These are phyloP conservation scores for Metschnikowia continentalis DNA, from an alignment of 805 yeast genomes.

Conservation along the genomic window DNA sequence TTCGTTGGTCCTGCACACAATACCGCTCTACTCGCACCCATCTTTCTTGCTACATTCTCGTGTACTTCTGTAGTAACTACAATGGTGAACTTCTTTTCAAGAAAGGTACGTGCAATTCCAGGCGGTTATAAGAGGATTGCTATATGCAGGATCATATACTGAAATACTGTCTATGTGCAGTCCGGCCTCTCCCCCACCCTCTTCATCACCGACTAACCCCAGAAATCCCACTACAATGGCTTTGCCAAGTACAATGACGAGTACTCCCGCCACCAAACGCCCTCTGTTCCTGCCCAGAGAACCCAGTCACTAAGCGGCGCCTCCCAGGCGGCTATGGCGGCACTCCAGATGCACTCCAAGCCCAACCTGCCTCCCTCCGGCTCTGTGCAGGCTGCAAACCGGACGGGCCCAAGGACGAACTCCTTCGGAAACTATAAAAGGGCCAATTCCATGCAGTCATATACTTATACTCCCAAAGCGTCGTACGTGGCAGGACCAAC, in stretches of 20 bases:
- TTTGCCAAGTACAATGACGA: constrained; percentile 32
- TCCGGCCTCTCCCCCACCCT: neutral
- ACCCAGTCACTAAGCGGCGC: constrained; percentile 29
- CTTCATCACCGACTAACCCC: constrained; percentile 4
- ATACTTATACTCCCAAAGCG: constrained; percentile 36
- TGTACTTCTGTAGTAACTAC: neutral
- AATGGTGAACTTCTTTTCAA: constrained; percentile 12
- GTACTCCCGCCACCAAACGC: constrained; percentile 16
- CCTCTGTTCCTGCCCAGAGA: constrained; percentile 16
- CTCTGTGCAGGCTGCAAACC: neutral
- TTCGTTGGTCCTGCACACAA: neutral
- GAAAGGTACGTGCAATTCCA: constrained; percentile 5
- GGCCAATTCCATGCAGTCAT: constrained; percentile 33
- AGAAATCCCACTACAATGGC: constrained; percentile 25
- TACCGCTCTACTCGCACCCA: neutral
- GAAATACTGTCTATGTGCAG: neutral
- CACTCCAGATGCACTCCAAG: constrained; percentile 31
- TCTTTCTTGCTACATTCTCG: constrained; percentile 1
- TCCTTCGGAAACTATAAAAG: constrained; percentile 22
- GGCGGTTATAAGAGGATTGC: rapidly evolving
- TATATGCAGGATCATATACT: no score
- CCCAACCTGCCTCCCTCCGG: constrained; percentile 4
- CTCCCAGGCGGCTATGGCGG: constrained; percentile 41
- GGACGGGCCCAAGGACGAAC: constrained; percentile 9
- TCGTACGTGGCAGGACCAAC: constrained; percentile 35